Percentiles rank a stretch among this genome's conserved stretches.
Conservation (phyloP, 768 basidiomycete species). For the Mycena metata region DNA sequence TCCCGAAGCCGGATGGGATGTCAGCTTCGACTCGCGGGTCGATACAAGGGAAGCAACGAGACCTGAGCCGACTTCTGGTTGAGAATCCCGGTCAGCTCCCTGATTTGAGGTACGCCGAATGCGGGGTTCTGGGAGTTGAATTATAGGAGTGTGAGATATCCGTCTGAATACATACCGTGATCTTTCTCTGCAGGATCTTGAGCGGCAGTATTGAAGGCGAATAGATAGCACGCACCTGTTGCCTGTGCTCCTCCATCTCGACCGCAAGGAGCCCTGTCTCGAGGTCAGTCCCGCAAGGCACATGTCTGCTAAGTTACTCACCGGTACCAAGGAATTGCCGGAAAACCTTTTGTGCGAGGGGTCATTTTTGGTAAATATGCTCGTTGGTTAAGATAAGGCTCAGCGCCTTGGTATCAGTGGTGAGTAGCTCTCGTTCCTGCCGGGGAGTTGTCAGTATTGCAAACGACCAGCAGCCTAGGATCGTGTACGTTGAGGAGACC, state of each 20-base stretch:
- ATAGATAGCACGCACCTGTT: not conserved
- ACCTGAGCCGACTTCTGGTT: conserved; percentile 67
- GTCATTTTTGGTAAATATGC: no score
- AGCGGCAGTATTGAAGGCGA: not conserved
- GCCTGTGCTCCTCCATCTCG: not conserved
- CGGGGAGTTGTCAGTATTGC: not conserved
- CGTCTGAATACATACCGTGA: conserved; percentile 25
- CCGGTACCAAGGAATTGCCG: no score
- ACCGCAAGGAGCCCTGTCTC: not conserved
- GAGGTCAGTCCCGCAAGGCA: not conserved
- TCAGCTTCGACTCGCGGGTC: no score
- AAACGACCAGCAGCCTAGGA: no score
- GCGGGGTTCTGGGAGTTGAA: conserved; percentile 66
- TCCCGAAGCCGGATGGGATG: conserved; percentile 59
- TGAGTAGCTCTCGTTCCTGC: no score
- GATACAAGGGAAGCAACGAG: conserved; percentile 13
- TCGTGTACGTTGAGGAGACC: no score
- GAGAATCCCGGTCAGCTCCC: conserved; percentile 62
- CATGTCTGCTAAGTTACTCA: no score
- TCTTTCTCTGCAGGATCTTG: not conserved
- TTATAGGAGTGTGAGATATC: not conserved
- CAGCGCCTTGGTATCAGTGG: no score
- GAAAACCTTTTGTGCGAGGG: no score
- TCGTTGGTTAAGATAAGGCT: no score
- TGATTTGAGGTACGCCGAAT: conserved; percentile 71